Percentiles rank a stretch among this genome's conserved stretches.
Evolutionary conservation across 116 monocot genomes (phyloP).

Genomic region (Phalaenopsis hybrid): DNA sequence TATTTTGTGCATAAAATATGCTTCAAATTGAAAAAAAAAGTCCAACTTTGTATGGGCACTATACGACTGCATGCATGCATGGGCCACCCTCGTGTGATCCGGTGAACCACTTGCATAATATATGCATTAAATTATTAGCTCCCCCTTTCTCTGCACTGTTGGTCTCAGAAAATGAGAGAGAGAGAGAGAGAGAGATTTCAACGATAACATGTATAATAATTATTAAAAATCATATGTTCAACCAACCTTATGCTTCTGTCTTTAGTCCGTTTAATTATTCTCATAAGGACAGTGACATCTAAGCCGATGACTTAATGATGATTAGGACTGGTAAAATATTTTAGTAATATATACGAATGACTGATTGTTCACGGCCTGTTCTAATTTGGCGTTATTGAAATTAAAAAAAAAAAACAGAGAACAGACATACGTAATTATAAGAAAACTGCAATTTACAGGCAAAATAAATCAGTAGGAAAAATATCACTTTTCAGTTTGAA

Average conservation of each 20-base stretch:
- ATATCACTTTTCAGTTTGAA: too few species aligned
- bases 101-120: not conserved
- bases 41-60: not conserved
- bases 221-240: not conserved
- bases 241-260: conserved; percentile 5
- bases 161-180: not conserved
- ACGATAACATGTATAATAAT: not conserved
- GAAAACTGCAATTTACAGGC: too few species aligned
- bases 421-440: too few species aligned
- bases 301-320: not conserved
- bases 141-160: not conserved
- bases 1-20: too few species aligned
- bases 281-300: not conserved
- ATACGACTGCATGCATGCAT: not conserved
- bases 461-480: too few species aligned
- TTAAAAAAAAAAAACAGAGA: not conserved
- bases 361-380: not conserved
- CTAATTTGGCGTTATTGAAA: not conserved
- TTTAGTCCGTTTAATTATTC: not conserved
- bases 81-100: not conserved
- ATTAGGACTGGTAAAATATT: not conserved
- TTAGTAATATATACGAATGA: not conserved
- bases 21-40: too few species aligned
- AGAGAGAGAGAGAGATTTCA: not conserved
- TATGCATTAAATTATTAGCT: not conserved